Evolutionary conservation across 768 basidiomycete genomes (phyloP), one percentile per base, ranked within the genome.

Genomic region (Boletus pseudo-olivaceus): DNA sequence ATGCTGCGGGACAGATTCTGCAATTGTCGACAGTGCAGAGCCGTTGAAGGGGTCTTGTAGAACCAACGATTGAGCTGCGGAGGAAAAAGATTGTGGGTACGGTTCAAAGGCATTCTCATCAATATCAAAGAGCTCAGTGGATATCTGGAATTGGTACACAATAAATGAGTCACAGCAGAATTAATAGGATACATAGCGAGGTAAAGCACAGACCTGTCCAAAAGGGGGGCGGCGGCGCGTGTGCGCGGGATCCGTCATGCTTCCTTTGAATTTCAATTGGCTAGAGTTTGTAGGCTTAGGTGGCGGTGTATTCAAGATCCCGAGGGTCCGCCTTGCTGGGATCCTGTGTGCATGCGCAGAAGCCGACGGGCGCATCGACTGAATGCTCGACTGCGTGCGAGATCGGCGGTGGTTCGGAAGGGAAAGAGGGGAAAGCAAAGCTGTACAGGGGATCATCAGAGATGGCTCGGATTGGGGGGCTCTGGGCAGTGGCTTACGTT

Each of bases 171-270:
- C 54, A 67, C 39, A 32, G 15, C 14, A 30, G 40, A 55, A 53
- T 62, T 58, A 51, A 50, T 10, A 33, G 46, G 11, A 55, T 51
- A 32, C 49, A 54, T 52, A 44, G 38, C 41, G 53, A n/a, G 19
- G 26, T 4, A 43, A 11, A 60, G 29, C 37, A 65, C 74, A 33
- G 45, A 77, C 78, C 68, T 77, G 76, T 47, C 73, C 72, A 41
- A 74, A 72, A 20, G 70, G 53, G 38, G 67, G 72, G 19, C 74
- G 67, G 37, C 78, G 77, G 38, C 77, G 75, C 2, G 72, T 72
- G 48, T 73, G 81, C 9, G 85, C 80, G 20, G 88, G 88, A 65
- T 89, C 88, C 3, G 88, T 90, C 50, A 83, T 72, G 61, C 84
- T 82, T 47, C 88, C 88, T 60, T 88, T 85, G 34, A 84, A 70